Evolutionary conservation across 805 yeast genomes (phyloP).

Genomic region (Ogataea corticis): DNA sequence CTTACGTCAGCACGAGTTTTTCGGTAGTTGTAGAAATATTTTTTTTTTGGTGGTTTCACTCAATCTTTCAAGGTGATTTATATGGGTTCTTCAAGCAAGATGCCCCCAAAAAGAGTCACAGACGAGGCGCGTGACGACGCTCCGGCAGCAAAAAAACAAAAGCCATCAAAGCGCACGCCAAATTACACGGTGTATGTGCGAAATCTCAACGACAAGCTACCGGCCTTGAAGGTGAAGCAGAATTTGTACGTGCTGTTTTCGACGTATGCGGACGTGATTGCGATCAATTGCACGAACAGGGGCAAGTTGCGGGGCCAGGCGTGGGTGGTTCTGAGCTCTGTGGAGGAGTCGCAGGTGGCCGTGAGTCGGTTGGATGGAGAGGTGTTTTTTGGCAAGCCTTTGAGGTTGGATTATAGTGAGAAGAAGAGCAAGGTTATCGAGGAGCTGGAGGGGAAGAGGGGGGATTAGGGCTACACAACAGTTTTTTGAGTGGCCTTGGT

Average conservation of each 20-base stretch:
- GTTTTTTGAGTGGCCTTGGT: no score
- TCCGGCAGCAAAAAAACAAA: conserved; percentile 2
- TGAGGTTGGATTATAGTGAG: conserved; percentile 46
- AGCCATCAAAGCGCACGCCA: conserved; percentile 8
- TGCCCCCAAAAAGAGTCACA: conserved; percentile 7
- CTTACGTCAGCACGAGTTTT: not conserved
- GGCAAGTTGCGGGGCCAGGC: conserved; percentile 65
- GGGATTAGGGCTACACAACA: no score
- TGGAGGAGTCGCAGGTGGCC: conserved; percentile 54
- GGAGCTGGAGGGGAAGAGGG: conserved; percentile 13
- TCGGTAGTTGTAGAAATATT: not conserved
- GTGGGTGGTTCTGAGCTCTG: conserved; percentile 52
- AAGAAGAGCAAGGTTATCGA: conserved; percentile 32
- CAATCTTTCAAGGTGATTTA: no score
- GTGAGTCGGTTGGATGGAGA: conserved; percentile 46
- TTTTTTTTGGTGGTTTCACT: no score
- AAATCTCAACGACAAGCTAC: conserved; percentile 60
- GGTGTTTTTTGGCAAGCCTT: conserved; percentile 51
- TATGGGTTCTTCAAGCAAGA: no score
- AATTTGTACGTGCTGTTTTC: conserved; percentile 59
- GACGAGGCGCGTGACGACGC: not conserved
- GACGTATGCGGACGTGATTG: conserved; percentile 65
- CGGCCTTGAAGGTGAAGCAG: conserved; percentile 44
- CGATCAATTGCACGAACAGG: conserved; percentile 43
- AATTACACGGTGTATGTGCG: conserved; percentile 54